phyloP scores from a whole-genome alignment of 495 filamentous ascomycete genomes.

The Tuber melanosporum region DNA sequence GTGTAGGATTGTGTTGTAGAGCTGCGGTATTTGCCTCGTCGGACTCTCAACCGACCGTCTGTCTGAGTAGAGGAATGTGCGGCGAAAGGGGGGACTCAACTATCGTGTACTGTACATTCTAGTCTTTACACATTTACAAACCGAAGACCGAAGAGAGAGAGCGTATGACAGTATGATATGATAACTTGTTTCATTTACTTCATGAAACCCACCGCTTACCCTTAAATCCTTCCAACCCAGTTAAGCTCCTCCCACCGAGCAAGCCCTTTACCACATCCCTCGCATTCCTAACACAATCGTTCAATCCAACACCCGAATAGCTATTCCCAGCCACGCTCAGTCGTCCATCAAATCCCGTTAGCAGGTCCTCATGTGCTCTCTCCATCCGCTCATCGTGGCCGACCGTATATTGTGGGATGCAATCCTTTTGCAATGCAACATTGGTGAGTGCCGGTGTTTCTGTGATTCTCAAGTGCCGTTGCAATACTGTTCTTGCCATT shows the following conservation, averaged over 20 bases:
- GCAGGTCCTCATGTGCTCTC: constrained; percentile 52
- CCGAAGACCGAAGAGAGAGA: not conserved
- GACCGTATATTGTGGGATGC: constrained; percentile 83
- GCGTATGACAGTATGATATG: not conserved
- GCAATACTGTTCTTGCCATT: constrained; percentile 62
- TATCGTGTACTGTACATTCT: not conserved
- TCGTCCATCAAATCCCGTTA: constrained; percentile 53
- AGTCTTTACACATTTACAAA: not conserved
- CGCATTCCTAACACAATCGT: constrained; percentile 57
- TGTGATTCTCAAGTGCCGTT: constrained; percentile 65
- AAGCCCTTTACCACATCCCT: constrained; percentile 46
- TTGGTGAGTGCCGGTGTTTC: constrained; percentile 52
- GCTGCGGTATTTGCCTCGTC: not conserved
- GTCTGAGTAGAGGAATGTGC: not conserved
- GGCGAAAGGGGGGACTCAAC: not conserved
- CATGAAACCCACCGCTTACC: not conserved
- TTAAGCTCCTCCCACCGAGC: constrained; percentile 15
- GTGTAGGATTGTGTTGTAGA: not conserved
- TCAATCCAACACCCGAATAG: constrained; percentile 57
- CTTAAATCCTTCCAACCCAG: constrained; percentile 42
- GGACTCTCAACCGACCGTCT: not conserved
- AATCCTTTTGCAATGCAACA: constrained; percentile 62
- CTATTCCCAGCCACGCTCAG: constrained; percentile 74
- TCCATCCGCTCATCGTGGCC: constrained; percentile 64
- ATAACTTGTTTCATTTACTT: not conserved